phyloP scores from a whole-genome alignment of 352 stramenopile genomes.

The Thalassiosira exigua region DNA sequence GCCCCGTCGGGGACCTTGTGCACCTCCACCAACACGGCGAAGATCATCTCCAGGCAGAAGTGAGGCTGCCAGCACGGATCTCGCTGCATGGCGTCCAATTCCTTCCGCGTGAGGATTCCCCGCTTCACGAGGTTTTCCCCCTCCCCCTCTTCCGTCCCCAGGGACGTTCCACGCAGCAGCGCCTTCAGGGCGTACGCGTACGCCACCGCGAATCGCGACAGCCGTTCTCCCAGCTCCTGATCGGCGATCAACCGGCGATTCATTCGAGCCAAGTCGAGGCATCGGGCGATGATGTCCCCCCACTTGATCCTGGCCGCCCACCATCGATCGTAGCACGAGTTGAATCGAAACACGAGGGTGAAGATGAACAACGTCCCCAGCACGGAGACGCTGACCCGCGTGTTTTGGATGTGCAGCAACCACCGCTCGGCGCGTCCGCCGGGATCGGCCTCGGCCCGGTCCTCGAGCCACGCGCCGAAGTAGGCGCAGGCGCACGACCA shows the following conservation, averaged over 20 bases:
- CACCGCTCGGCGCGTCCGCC: background rate
- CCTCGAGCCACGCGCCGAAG: background rate
- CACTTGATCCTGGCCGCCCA: constrained; percentile 12
- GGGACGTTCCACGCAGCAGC: background rate
- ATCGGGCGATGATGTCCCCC: constrained; percentile 14
- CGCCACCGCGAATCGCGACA: background rate
- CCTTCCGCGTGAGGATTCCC: constrained; percentile 2
- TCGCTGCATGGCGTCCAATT: background rate
- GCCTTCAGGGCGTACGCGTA: constrained; percentile 16
- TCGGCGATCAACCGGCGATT: constrained; percentile 1
- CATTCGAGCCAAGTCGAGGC: background rate
- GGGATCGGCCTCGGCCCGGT: background rate
- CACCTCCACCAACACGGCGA: constrained; percentile 1
- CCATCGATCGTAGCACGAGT: constrained; percentile 25
- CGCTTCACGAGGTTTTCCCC: constrained; percentile 7
- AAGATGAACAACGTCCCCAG: constrained; percentile 19
- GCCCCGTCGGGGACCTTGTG: constrained; percentile 6
- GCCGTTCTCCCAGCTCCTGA: constrained; percentile 3
- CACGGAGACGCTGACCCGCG: background rate
- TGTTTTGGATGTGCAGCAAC: background rate
- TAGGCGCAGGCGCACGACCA: background rate
- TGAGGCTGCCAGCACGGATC: constrained; percentile 14
- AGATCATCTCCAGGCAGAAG: constrained; percentile 7
- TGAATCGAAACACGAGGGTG: constrained; percentile 30
- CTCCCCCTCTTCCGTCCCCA: background rate